Conservation (phyloP, 352 stramenopile species). For the Phytopythium cucurbitacearum region DNA sequence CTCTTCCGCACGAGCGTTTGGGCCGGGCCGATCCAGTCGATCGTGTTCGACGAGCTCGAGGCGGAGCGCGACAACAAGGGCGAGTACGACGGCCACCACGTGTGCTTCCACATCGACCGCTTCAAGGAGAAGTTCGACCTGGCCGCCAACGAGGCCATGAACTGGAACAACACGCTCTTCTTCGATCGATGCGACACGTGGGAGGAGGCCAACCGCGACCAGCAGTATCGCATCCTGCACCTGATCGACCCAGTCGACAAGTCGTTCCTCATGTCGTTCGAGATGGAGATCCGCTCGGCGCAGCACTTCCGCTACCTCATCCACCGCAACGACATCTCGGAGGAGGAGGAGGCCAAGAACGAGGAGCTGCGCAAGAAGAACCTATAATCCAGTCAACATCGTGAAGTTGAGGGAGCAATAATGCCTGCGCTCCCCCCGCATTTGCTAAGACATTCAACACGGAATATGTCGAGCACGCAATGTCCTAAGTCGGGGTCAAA, state of each 20-base stretch:
- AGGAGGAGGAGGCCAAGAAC: constrained; percentile 46
- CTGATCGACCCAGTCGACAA: constrained; percentile 60
- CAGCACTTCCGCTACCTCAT: constrained; percentile 70
- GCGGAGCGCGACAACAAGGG: constrained; percentile 45
- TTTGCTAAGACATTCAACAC: too few relatives aligned
- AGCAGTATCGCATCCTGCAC: constrained; percentile 72
- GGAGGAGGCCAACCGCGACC: constrained; percentile 53
- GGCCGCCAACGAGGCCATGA: constrained; percentile 49
- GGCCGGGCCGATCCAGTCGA: constrained; percentile 51
- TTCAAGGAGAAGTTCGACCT: constrained; percentile 66
- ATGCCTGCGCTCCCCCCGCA: too few relatives aligned
- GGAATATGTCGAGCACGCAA: too few relatives aligned
- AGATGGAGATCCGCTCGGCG: constrained; percentile 67
- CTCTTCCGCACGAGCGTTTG: constrained; percentile 40
- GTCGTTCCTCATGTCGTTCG: constrained; percentile 59
- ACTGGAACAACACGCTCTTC: constrained; percentile 73
- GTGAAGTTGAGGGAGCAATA: too few relatives aligned
- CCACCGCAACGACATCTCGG: constrained; percentile 46
- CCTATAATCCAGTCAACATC: constrained; percentile 17
- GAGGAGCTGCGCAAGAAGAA: constrained; percentile 58
- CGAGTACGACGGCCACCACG: constrained; percentile 70
- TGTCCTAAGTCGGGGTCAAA: too few relatives aligned
- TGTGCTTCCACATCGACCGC: constrained; percentile 70
- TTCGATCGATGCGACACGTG: constrained; percentile 71
- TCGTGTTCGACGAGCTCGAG: constrained; percentile 62